Evolutionary conservation across 257 asterid species (phyloP), one percentile per base, ranked within the genome.

Genomic region (Solanum arcanum): DNA sequence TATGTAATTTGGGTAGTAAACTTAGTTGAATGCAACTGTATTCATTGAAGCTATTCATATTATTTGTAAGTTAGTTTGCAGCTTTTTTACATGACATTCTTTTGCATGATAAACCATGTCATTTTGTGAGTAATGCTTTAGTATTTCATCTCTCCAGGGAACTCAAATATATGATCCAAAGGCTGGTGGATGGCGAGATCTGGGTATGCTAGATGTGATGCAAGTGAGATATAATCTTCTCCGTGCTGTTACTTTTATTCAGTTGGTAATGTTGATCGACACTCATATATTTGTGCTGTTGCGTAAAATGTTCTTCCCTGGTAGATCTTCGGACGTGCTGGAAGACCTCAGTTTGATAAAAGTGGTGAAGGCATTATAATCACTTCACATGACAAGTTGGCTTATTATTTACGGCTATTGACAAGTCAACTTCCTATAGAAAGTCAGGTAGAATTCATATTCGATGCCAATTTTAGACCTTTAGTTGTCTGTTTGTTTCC

Each of bases 121-220:
- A 83, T 27, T 82, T 85, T 44, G 78, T 84, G 74, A 85, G 52
- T 82, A 90, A 42, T 89, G 82, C 86, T 88, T 89, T 83, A 86
- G 90, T 87, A 82, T 90, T 84, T 75, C 52, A 47, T 86, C 82
- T 73, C 84, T 86, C 88, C 93, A 97, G 99, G 99, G 99, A 90
- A 97, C 99, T 78, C 98, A 97, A 89, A 95, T 97, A 88, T 97
- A 97, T 93, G 98, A 97, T 89, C 92, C 99, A 75, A 97, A 97
- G 90, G 99, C 98, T 87, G 99, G 99, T 93, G 99, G 99, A 86
- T 95, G 97, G 98, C 93, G 96, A 86, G 99, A 97, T 93, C 91
- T 97, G 88, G 99, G 99, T 89, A 97, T 97, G 99, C 99, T 97
- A 86, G 99, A 97, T 86, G 99, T 97, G 88, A 97, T 97, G 99